Percentiles rank a stretch among this genome's conserved stretches.
phyloP scores from a whole-genome alignment of 352 stramenopile genomes.

The Phytopythium mirpurense region DNA sequence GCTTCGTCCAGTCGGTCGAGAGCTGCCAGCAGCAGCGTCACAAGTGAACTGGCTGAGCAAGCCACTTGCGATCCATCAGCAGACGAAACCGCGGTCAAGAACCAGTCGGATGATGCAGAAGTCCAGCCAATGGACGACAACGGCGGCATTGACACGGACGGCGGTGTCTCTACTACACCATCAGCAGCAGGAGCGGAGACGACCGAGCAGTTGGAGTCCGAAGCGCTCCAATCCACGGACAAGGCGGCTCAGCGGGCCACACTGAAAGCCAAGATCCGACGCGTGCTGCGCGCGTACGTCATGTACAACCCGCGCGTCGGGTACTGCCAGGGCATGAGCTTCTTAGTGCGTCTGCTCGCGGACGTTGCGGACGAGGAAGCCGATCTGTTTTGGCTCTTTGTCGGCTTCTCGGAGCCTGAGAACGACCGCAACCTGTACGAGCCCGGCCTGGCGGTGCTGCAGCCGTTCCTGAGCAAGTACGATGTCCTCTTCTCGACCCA shows the following conservation, averaged over 20 bases:
- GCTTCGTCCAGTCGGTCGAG: neutral
- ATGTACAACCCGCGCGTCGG: slow-evolving; percentile 77
- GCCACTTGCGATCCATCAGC: neutral
- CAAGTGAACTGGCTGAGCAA: neutral
- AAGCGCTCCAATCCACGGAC: neutral
- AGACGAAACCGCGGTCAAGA: neutral
- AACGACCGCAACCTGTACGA: slow-evolving; percentile 76
- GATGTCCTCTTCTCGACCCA: slow-evolving; percentile 56
- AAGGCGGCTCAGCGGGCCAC: slow-evolving; percentile 9
- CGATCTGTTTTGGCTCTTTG: slow-evolving; percentile 81
- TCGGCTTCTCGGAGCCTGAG: slow-evolving; percentile 66
- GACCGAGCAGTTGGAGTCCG: neutral
- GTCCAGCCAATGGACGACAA: no score
- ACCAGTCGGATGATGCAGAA: no score
- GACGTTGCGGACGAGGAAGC: slow-evolving; percentile 62
- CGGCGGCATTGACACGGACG: no score
- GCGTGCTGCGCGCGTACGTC: slow-evolving; percentile 73
- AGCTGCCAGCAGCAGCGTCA: neutral
- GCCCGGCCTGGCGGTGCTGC: slow-evolving; percentile 60
- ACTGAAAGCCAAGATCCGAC: slow-evolving; percentile 64
- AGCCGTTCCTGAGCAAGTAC: slow-evolving; percentile 63
- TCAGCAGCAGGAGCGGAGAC: no score
- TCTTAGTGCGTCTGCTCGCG: slow-evolving; percentile 67
- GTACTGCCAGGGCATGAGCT: slow-evolving; percentile 89
- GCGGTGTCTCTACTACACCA: no score